Evolutionary conservation across 2,329 filamentous ascomycete genomes (phyloP).

Genomic region (Tolypocladium endophyticum): DNA sequence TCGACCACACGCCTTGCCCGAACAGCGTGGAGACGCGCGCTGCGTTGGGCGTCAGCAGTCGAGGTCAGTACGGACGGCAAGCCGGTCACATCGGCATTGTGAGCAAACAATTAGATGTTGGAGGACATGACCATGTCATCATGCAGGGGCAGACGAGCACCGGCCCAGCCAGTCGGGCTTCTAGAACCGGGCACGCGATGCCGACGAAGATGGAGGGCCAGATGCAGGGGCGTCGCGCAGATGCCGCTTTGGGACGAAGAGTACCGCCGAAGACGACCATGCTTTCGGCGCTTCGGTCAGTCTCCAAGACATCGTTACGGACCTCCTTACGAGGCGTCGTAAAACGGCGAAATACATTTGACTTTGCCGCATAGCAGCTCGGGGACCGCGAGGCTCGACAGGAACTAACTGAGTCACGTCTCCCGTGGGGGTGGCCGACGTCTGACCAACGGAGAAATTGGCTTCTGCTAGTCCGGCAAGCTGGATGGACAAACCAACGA

Average conservation of each 20-base stretch:
- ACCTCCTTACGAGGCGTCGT: background rate
- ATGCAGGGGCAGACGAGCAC: background rate
- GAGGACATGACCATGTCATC: background rate
- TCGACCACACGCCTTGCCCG: background rate
- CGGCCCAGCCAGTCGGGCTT: background rate
- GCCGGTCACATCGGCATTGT: background rate
- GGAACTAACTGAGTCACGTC: background rate
- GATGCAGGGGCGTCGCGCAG: background rate
- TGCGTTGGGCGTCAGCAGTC: background rate
- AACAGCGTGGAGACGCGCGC: background rate
- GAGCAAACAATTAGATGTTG: background rate
- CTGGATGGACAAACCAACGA: background rate
- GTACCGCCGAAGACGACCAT: background rate
- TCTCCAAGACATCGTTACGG: background rate
- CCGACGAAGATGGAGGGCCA: background rate
- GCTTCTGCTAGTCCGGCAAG: background rate
- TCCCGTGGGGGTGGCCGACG: background rate
- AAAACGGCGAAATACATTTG: background rate
- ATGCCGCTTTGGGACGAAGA: background rate
- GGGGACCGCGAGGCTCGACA: background rate
- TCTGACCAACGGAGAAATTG: background rate
- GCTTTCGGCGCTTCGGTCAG: background rate
- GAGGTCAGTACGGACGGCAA: background rate
- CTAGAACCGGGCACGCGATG: background rate
- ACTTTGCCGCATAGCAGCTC: background rate